Evolutionary conservation across 2,329 filamentous ascomycete genomes (phyloP).

Genomic region (Cryphonectria nitschkei): DNA sequence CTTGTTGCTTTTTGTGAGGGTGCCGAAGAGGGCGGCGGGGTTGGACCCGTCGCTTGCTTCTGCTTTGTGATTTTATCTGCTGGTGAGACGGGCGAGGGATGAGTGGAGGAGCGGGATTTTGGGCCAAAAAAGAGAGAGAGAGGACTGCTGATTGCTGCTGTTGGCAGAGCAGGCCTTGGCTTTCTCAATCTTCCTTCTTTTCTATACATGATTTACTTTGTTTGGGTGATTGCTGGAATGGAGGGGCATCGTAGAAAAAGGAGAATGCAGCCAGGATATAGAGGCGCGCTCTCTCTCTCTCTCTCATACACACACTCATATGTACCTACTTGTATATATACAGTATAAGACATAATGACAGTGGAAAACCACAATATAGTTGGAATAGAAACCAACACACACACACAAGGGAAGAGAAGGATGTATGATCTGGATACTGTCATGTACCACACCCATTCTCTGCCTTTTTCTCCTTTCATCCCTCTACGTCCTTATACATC

Average conservation of each 20-base stretch:
- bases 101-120: neutral
- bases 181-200: too few relatives aligned
- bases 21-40: neutral
- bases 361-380: neutral
- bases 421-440: neutral
- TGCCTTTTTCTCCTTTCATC: neutral
- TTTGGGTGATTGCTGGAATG: neutral
- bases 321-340: too few relatives aligned
- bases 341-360: neutral
- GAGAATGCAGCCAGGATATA: neutral
- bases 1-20: conserved; percentile 3
- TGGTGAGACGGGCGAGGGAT: neutral
- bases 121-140: neutral
- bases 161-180: neutral
- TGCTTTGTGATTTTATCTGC: neutral
- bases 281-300: neutral
- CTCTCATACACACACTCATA: neutral
- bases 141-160: neutral
- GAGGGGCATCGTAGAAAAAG: neutral
- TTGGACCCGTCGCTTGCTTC: neutral
- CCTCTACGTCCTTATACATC: conserved; percentile 48
- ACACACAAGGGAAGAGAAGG: neutral
- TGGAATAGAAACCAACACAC: neutral
- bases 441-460: neutral
- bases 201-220: too few relatives aligned